phyloP scores from a whole-genome alignment of 1,139 yeast species.

The Taphrina populina region DNA sequence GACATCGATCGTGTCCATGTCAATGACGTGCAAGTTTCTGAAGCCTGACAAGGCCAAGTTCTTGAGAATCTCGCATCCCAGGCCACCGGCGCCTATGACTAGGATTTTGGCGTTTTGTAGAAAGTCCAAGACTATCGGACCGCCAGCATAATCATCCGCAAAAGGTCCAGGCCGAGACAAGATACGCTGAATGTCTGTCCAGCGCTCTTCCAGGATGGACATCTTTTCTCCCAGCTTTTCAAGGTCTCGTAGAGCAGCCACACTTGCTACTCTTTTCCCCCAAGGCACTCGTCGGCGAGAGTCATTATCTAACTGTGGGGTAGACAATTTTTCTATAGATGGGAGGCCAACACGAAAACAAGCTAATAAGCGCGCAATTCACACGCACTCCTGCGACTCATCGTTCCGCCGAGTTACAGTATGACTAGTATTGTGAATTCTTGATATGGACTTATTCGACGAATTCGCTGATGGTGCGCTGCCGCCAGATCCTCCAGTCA shows the following conservation, averaged over 20 bases:
- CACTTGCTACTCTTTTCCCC: too few species aligned
- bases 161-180: slow-evolving; percentile 26
- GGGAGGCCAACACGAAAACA: too few species aligned
- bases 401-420: too few species aligned
- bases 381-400: too few species aligned
- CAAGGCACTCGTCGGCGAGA: too few species aligned
- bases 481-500: slow-evolving; percentile 10
- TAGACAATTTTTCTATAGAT: too few species aligned
- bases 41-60: slow-evolving; percentile 79
- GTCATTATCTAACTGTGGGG: too few species aligned
- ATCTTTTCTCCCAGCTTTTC: too few species aligned
- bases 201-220: slow-evolving; percentile 3
- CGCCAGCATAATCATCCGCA: slow-evolving; percentile 25
- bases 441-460: too few species aligned
- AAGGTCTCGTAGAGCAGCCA: too few species aligned
- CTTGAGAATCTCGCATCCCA: slow-evolving; percentile 90
- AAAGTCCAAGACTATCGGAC: slow-evolving; percentile 17
- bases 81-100: slow-evolving; percentile 86
- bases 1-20: slow-evolving; percentile 91
- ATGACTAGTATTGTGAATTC: too few species aligned
- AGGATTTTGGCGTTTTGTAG: slow-evolving; percentile 33
- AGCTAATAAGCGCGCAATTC: too few species aligned
- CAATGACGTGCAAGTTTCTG: slow-evolving; percentile 72
- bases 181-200: slow-evolving; percentile 16
- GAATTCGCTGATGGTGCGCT: not conserved